Base-by-base conservation (phyloP, 208 protist species). In the Porcisia deanei region DNA sequence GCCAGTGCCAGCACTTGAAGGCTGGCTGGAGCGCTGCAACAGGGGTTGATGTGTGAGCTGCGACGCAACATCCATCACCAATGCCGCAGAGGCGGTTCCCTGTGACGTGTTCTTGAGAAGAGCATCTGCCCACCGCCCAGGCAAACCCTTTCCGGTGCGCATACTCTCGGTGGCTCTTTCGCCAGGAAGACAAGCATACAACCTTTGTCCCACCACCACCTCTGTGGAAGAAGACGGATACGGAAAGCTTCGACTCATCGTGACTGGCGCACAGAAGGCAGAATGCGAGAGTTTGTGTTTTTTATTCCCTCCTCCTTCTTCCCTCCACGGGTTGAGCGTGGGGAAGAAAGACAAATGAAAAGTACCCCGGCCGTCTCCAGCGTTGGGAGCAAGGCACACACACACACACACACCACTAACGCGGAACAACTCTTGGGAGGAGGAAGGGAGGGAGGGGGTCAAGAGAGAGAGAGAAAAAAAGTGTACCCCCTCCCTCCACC, bases 71-170 rank as follows among this genome's bases (percentile, higher is more conserved):
- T 55, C 47, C 5, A 7, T 49, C 47, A 2, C 8, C 34, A 12
- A 14, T 45, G 49, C 4, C 39, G 73, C 12, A 70, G 67, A 25
- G 16, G 39, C 61, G 14, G 37, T 39, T 12, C 20, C 68, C 16
- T 61, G 68, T 34, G 71, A 10, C 1, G 16, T 41, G 43, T 16
- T 53, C n/a, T 41, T 43, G 6, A 75, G 59, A 25, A 75, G 37
- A 22, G 58, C 71, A 65, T 75, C 71, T n/a, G 59, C 71, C 71
- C 71, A 75, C 5, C 71, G 71, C 39, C 71, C 55, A 16, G 58
- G 54, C 14, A 58, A 43, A 39, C 71, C 71, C 45, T 41, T 63
- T 10, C 30, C 18, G 4, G 9, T 30, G 70, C 43, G 41, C 41
- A 10, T n/a, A 22, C 25, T n/a, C 34, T 73, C 69, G 7, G 41